A percentile compares a stretch with the other conserved stretches of the same genome.
Evolutionary conservation across 2,329 filamentous ascomycete species (phyloP).

Genomic region (Chaetomium olivaceum): DNA sequence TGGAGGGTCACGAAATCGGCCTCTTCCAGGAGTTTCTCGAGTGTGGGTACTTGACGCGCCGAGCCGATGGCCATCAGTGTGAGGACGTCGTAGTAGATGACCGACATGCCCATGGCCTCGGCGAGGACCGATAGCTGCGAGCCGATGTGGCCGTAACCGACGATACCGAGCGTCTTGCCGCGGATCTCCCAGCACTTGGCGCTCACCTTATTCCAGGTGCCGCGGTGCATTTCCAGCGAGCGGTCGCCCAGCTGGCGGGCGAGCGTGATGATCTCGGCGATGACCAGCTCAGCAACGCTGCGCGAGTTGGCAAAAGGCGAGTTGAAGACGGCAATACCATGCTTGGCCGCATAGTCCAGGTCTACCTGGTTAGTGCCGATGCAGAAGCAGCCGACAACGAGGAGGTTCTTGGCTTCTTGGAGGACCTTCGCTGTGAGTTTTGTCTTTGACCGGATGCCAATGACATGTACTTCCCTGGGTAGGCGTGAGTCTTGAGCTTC

Average conservation of each 20-base stretch:
- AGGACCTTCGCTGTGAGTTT: conserved; percentile 86
- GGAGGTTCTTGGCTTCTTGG: conserved; percentile 85
- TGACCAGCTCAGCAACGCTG: conserved; percentile 94
- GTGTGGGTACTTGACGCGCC: conserved; percentile 74
- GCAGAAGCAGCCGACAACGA: conserved; percentile 97
- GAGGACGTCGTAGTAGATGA: conserved; percentile 95
- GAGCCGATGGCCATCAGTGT: conserved; percentile 94
- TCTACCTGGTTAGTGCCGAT: conserved; percentile 97
- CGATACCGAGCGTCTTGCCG: conserved; percentile 93
- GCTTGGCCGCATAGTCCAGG: conserved; percentile 75
- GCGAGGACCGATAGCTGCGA: conserved; percentile 93
- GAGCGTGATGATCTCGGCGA: conserved; percentile 87
- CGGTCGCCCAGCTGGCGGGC: conserved; percentile 92
- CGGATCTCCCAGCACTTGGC: conserved; percentile 96
- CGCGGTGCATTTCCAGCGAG: conserved; percentile 89
- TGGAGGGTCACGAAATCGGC: conserved; percentile 94
- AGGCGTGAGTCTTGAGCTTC: conserved; percentile 7
- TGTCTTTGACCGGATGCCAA: conserved; percentile 97
- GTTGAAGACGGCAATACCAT: conserved; percentile 97
- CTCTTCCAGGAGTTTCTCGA: conserved; percentile 73
- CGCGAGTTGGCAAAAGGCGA: conserved; percentile 98
- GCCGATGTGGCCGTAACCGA: conserved; percentile 97
- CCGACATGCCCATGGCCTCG: conserved; percentile 96
- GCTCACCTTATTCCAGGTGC: conserved; percentile 98
- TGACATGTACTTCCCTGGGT: conserved; percentile 85